Base-by-base conservation (phyloP, 345 rosid genomes). In the Odontarrhena argentea region DNA sequence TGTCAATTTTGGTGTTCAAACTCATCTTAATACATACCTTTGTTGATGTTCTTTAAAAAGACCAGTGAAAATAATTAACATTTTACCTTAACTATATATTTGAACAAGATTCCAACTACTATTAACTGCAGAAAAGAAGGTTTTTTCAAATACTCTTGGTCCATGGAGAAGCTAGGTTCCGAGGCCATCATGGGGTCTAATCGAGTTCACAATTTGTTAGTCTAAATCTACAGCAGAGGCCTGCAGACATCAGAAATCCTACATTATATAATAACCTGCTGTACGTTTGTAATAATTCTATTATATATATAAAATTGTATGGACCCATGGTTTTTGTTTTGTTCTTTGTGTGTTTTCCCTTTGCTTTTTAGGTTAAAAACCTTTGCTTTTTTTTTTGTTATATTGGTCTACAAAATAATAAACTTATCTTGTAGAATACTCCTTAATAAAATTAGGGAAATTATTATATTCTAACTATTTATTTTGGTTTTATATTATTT, bases 151-250 rank as follows among this genome's bases (percentile, higher is more conserved):
- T 55, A 22, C 34, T 44, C 40, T 18, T 56, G 52, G 65, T 70
- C 50, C 54, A 44, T 15, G 37, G 57, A 49, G 65, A 11, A 48
- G 28, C 38, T 56, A 64, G 64, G 60, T 42, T 56, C 56, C 40
- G 13, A 71, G 54, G 46, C 30, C 46, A 57, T 64, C 54, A 50
- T 65, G 41, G 54, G 48, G 67, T 65, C 55, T 50, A 65, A 50
- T 52, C 43, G 35, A 58, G 48, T 51, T 73, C 67, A 18, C 55
- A 65, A 1, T 57, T 73, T 73, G 71, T 65, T 58, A 65, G 55
- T 58, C 55, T 73, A 58, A 72, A 34, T 53, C 3, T 25, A 35
- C 71, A 49, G 47, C 40, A 63, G 65, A 73, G 35, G 34, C 49
- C 65, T 72, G 60, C 60, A 65, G 42, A 32, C 53, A 57, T 56